Conservation (phyloP, 768 basidiomycete genomes). For the Lactarius tabidus region DNA sequence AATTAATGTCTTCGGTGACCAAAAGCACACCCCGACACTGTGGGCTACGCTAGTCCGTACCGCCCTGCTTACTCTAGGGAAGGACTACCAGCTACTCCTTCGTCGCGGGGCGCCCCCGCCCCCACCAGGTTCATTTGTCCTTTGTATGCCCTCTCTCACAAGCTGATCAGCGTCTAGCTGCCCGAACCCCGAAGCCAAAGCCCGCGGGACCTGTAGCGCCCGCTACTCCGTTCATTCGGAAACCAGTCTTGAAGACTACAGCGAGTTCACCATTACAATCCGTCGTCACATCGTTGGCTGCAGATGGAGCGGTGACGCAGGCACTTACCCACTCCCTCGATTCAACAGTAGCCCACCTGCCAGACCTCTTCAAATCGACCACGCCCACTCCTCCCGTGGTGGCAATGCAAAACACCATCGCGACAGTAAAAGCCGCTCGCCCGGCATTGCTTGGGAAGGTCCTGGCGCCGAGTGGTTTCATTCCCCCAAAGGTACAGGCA, state of each 20-base stretch:
- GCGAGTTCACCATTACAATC: conserved; percentile 48
- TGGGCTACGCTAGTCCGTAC: conserved; percentile 62
- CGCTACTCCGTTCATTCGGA: conserved; percentile 36
- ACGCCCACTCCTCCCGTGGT: conserved; percentile 13
- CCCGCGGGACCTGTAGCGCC: conserved; percentile 39
- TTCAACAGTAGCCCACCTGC: conserved; percentile 43
- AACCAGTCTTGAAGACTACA: conserved; percentile 44
- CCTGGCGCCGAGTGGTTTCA: conserved; percentile 1
- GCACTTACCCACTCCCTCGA: conserved; percentile 50
- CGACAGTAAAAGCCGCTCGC: conserved; percentile 25
- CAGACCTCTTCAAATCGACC: conserved; percentile 42
- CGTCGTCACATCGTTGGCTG: conserved; percentile 54
- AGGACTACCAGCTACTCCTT: conserved; percentile 64
- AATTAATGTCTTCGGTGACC: conserved; percentile 60
- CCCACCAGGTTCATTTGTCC: conserved; percentile 17
- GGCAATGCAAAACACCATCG: conserved; percentile 30
- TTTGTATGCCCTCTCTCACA: conserved; percentile 9
- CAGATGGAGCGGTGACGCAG: conserved; percentile 43
- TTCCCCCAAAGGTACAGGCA: conserved; percentile 35
- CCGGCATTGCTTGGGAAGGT: conserved; percentile 1
- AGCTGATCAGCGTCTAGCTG: conserved; percentile 27
- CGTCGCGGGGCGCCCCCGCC: conserved; percentile 48
- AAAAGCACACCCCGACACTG: conserved; percentile 57
- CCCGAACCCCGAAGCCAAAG: conserved; percentile 32
- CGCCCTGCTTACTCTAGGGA: conserved; percentile 55